phyloP scores from a whole-genome alignment of 2,329 filamentous ascomycete genomes.

The Aspergillus sp. region DNA sequence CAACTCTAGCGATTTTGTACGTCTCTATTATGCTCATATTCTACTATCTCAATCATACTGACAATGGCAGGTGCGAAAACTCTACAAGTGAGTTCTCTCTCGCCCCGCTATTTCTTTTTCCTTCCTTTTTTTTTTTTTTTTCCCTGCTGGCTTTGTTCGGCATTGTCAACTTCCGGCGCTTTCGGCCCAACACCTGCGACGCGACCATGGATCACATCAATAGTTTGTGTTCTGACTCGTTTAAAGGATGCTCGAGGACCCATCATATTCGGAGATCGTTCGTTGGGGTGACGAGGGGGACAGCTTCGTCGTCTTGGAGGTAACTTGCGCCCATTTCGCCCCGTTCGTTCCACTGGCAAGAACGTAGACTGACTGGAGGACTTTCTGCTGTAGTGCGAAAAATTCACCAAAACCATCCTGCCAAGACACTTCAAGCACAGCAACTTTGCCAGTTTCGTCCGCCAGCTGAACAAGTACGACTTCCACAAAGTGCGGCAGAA shows the following conservation, averaged over 20 bases:
- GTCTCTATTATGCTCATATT: constrained; percentile 34
- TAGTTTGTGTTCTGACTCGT: constrained; percentile 9
- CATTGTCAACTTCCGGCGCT: too few species aligned
- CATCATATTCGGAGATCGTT: constrained; percentile 84
- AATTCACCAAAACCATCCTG: constrained; percentile 93
- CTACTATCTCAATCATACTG: constrained; percentile 10
- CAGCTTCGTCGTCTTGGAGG: constrained; percentile 95
- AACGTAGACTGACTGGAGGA: constrained; percentile 10
- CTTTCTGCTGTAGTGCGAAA: constrained; percentile 67
- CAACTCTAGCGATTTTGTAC: constrained; percentile 93
- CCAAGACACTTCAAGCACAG: constrained; percentile 99
- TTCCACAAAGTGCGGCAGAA: constrained; percentile 96
- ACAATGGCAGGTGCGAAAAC: constrained; percentile 73
- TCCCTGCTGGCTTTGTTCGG: constrained; percentile 3
- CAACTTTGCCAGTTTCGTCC: constrained; percentile 95
- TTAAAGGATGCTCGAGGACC: constrained; percentile 87
- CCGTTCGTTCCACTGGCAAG: constrained; percentile 3
- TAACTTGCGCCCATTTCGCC: constrained; percentile 36
- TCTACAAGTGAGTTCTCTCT: constrained; percentile 73
- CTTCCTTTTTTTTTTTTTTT: constrained; percentile 2
- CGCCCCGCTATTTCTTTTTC: background rate
- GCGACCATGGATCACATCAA: background rate
- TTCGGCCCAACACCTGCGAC: too few species aligned
- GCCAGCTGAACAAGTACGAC: constrained; percentile 94
- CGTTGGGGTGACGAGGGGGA: constrained; percentile 93